Evolutionary conservation across 257 asterid species (phyloP), one percentile per base, ranked within the genome.

Genomic region (Marsdenia floribunda): DNA sequence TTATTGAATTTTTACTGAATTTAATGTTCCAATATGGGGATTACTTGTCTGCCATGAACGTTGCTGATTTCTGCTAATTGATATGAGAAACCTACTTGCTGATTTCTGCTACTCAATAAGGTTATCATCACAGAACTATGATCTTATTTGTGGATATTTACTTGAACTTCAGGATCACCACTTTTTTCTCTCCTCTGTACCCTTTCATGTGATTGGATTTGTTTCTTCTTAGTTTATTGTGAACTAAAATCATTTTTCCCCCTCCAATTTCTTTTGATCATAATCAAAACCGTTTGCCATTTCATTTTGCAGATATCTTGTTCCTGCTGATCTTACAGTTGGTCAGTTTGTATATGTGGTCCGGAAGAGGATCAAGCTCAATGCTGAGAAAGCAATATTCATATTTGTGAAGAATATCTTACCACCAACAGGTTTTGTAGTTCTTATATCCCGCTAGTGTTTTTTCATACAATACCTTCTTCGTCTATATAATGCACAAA

Each of bases 271-370:
- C 11, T 12, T 24, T 24, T 12, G 19, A 24, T 68, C 3, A 24
- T 70, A n/a, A 50, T 10, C 12, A 46, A 57, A 3, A 8, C 21
- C 21, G 68, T 38, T 73, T 65, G 16, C 2, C 52, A 21, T 73
- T 60, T 37, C 13, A 49, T 22, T 74, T 61, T 58, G 52, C 66
- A 85, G 88, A 74, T 82, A 85, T 74, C 81, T 82, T 13, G 86
- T 82, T 55, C 88, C 88, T 24, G 82, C 88, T 35, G 88, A 85
- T 77, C 78, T 85, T 50, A 82, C 86, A 0, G 88, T 85, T 0
- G 88, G 88, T 4, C 88, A 85, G 71, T 85, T 85, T 69, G 88
- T 85, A 37, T 82, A 85, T 54, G 88, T 85, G 42, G 82, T 85
- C 12, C 83, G 88, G 24, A 85, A 85, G 73, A 80, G 88, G 76